phyloP scores from a whole-genome alignment of 306 rosid species.

The Dalbergia oliveri region DNA sequence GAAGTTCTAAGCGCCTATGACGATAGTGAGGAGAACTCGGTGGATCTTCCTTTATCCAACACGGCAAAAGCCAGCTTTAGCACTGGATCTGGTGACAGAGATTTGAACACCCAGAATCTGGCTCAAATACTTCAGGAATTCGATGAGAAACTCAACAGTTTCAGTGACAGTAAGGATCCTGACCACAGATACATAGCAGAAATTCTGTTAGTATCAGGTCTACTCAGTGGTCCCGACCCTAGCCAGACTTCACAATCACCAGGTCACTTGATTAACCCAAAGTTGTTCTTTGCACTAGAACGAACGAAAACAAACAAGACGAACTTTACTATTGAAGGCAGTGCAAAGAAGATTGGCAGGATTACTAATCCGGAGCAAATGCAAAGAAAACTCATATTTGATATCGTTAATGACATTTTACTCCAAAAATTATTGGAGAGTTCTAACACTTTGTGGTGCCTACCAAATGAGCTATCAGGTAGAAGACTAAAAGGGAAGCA shows the following conservation, averaged over 20 bases:
- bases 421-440: slow-evolving; percentile 55
- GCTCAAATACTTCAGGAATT: slow-evolving; percentile 53
- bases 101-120: slow-evolving; percentile 48
- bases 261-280: slow-evolving; percentile 59
- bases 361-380: slow-evolving; percentile 40
- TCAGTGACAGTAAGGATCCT: slow-evolving; percentile 57
- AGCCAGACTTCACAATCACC: slow-evolving; percentile 57
- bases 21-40: slow-evolving; percentile 51
- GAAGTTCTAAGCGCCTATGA: slow-evolving; percentile 53
- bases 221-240: slow-evolving; percentile 56
- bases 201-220: slow-evolving; percentile 71
- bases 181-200: slow-evolving; percentile 77
- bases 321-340: slow-evolving; percentile 38
- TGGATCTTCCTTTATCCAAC: slow-evolving; percentile 45
- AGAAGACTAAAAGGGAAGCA: slow-evolving; percentile 56
- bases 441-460: slow-evolving; percentile 56
- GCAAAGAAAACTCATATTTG: slow-evolving; percentile 79
- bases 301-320: slow-evolving; percentile 50
- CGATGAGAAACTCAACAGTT: slow-evolving; percentile 50
- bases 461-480: slow-evolving; percentile 49
- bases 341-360: slow-evolving; percentile 26
- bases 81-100: slow-evolving; percentile 44
- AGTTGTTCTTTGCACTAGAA: slow-evolving; percentile 75
- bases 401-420: slow-evolving; percentile 72
- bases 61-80: slow-evolving; percentile 48